phyloP scores from a whole-genome alignment of 192 early-diverging fungal species.

The Umbelopsis isabellina region DNA sequence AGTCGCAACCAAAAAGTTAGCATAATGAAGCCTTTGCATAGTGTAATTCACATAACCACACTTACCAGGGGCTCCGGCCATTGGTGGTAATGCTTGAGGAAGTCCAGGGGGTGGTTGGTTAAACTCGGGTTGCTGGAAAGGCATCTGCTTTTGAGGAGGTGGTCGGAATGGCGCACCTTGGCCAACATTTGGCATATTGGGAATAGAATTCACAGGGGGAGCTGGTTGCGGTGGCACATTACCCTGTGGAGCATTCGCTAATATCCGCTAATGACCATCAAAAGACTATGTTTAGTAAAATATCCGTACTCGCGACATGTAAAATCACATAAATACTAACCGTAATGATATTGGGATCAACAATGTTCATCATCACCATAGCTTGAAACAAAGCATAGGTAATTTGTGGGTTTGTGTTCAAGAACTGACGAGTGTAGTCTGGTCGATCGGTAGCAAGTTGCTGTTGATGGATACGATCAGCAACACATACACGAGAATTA shows the following conservation, averaged over 20 bases:
- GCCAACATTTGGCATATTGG: constrained; percentile 12
- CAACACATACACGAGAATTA: neutral
- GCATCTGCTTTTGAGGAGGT: neutral
- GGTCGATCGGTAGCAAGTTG: constrained; percentile 59
- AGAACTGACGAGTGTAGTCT: constrained; percentile 67
- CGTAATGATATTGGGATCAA: constrained; percentile 67
- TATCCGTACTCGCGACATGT: neutral
- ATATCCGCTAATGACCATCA: neutral
- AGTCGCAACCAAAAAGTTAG: neutral
- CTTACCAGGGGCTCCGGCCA: constrained; percentile 18
- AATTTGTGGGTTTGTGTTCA: constrained; percentile 80
- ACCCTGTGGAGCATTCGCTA: constrained; percentile 21
- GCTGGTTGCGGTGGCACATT: constrained; percentile 23
- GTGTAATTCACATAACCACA: neutral
- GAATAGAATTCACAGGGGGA: constrained; percentile 4
- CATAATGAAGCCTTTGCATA: neutral
- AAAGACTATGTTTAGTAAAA: neutral
- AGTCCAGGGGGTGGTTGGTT: neutral
- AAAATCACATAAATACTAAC: constrained; percentile 33
- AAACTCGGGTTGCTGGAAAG: constrained; percentile 16
- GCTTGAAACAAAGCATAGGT: constrained; percentile 86
- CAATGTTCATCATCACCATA: constrained; percentile 76
- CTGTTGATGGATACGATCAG: constrained; percentile 30
- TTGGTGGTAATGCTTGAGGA: neutral
- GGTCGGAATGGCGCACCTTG: neutral